A percentile compares a stretch with the other conserved stretches of the same genome.
Conservation (phyloP, 2,329 filamentous ascomycete genomes). For the Neurospora sp. region DNA sequence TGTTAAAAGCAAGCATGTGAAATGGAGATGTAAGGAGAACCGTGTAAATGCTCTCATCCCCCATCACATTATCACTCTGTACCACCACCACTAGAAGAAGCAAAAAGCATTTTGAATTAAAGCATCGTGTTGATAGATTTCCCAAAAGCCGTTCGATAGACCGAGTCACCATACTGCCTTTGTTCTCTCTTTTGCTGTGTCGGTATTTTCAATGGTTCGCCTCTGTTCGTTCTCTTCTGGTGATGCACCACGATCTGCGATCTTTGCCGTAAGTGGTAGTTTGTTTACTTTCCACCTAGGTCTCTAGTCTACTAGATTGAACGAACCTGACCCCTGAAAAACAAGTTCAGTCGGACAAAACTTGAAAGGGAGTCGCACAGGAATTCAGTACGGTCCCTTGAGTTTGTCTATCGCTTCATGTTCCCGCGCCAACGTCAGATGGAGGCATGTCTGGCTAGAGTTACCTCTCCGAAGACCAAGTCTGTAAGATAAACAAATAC, state of each 20-base stretch:
- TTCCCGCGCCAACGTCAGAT: background rate
- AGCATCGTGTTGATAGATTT: background rate
- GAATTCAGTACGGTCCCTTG: background rate
- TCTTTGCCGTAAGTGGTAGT: background rate
- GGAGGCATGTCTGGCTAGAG: background rate
- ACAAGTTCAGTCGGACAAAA: background rate
- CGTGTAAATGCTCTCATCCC: background rate
- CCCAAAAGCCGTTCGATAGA: background rate
- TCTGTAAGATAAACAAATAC: background rate
- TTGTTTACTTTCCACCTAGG: background rate
- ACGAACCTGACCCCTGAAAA: background rate
- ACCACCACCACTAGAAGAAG: background rate
- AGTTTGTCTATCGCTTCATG: too few relatives aligned
- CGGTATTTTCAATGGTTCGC: background rate
- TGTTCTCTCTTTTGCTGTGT: too few relatives aligned
- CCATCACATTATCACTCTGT: background rate
- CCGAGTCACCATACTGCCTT: too few relatives aligned
- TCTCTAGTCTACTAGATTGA: background rate
- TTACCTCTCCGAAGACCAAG: background rate
- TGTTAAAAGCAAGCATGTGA: background rate
- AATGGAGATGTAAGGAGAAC: background rate
- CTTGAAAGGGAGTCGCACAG: background rate
- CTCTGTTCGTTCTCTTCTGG: background rate
- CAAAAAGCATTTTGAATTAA: background rate
- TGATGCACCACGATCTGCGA: background rate